phyloP scores from a whole-genome alignment of 2,329 filamentous ascomycete species.

The Cadophora malorum region DNA sequence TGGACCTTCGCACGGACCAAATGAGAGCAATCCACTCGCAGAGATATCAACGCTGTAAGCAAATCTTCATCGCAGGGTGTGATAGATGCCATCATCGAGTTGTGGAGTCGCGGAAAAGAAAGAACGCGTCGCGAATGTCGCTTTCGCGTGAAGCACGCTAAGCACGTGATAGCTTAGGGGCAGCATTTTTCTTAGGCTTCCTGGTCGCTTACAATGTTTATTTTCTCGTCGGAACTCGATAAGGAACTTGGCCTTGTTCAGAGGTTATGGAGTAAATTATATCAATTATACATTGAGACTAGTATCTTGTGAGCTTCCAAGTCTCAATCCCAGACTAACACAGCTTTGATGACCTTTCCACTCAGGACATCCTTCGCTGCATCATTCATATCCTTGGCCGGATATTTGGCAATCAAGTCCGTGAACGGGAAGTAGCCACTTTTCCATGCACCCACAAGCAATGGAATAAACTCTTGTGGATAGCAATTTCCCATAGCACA shows the following conservation, averaged over 20 bases:
- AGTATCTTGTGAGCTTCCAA: neutral
- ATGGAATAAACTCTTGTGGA: slow-evolving; percentile 36
- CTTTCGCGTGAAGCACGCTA: neutral
- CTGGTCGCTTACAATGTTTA: slow-evolving; percentile 2
- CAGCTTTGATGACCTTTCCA: slow-evolving; percentile 35
- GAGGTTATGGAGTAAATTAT: neutral
- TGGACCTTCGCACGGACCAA: neutral
- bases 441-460: slow-evolving; percentile 32
- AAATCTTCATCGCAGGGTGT: neutral
- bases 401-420: slow-evolving; percentile 33
- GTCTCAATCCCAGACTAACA: slow-evolving; percentile 27
- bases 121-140: neutral
- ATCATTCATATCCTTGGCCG: slow-evolving; percentile 31
- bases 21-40: neutral
- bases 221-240: neutral
- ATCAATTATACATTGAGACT: neutral
- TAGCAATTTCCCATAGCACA: slow-evolving; percentile 38
- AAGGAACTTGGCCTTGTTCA: neutral
- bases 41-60: no score
- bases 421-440: slow-evolving; percentile 35
- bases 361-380: slow-evolving; percentile 32
- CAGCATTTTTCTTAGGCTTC: neutral
- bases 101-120: no score
- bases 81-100: neutral
- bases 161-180: neutral